Evolutionary conservation across 108 stramenopile species (phyloP).

Genomic region (Hondaea fermentalgiana): DNA sequence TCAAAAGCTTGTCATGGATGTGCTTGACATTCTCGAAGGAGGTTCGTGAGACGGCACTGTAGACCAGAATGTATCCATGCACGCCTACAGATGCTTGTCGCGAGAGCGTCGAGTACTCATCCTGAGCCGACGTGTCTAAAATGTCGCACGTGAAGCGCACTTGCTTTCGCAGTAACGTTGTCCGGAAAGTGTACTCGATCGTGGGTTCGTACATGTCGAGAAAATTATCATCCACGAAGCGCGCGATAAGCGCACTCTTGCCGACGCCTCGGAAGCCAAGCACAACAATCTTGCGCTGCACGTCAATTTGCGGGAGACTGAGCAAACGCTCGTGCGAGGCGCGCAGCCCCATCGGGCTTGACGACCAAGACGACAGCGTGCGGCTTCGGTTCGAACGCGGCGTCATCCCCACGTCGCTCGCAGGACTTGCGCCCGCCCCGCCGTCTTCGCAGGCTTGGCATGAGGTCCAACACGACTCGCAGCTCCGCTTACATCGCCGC

Average conservation of each 20-base stretch:
- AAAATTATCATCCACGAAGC: background rate
- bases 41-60: background rate
- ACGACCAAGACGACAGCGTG: background rate
- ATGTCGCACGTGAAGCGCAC: constrained; percentile 1
- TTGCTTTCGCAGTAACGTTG: background rate
- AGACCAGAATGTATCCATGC: background rate
- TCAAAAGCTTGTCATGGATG: background rate
- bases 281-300: constrained; percentile 13
- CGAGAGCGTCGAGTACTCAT: background rate
- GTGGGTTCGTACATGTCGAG: background rate
- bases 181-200: background rate
- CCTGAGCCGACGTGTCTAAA: background rate
- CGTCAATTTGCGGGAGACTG: background rate
- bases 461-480: background rate
- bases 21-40: constrained; percentile 4
- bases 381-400: background rate
- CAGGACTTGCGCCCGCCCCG: background rate
- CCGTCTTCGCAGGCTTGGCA: background rate
- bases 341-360: background rate
- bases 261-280: constrained; percentile 7
- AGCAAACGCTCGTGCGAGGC: background rate
- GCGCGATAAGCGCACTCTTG: background rate
- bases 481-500: too few species aligned
- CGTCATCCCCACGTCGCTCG: background rate
- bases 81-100: constrained; percentile 4